A percentile compares a stretch with the other conserved stretches of the same genome.
Evolutionary conservation across 441 rosid species (phyloP).

Genomic region (Geranium incanum): DNA sequence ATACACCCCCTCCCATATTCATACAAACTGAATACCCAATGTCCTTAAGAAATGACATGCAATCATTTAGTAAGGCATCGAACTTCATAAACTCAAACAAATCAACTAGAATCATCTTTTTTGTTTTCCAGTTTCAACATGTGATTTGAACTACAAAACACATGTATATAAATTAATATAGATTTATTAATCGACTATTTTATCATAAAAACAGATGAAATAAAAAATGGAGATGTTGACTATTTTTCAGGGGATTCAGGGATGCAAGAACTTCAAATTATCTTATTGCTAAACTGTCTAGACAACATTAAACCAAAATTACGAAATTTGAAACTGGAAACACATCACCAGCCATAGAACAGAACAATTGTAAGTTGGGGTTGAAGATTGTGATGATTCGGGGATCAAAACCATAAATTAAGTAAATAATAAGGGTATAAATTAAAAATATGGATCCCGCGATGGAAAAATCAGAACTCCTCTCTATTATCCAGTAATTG

Average conservation of each 20-base stretch:
- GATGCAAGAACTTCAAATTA: not conserved
- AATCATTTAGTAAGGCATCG: not conserved
- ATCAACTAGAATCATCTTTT: not conserved
- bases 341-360: not conserved
- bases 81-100: not conserved
- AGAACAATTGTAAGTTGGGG: not conserved
- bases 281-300: not conserved
- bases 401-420: too few relatives aligned
- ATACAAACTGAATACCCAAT: not conserved
- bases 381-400: too few relatives aligned
- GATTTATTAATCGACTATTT: not conserved
- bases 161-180: not conserved
- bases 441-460: too few relatives aligned
- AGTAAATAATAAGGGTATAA: too few relatives aligned
- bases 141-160: not conserved
- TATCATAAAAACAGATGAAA: not conserved
- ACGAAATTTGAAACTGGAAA: too few relatives aligned
- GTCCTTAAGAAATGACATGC: not conserved
- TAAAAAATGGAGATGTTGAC: not conserved
- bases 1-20: not conserved
- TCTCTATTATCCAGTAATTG: too few relatives aligned
- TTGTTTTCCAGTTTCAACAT: not conserved
- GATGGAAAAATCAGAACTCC: too few relatives aligned
- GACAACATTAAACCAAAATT: not conserved
- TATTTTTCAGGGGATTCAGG: not conserved